A percentile compares a stretch with the other conserved stretches of the same genome.
phyloP scores from a whole-genome alignment of 1,139 yeast species.

The Candida freyschussii region DNA sequence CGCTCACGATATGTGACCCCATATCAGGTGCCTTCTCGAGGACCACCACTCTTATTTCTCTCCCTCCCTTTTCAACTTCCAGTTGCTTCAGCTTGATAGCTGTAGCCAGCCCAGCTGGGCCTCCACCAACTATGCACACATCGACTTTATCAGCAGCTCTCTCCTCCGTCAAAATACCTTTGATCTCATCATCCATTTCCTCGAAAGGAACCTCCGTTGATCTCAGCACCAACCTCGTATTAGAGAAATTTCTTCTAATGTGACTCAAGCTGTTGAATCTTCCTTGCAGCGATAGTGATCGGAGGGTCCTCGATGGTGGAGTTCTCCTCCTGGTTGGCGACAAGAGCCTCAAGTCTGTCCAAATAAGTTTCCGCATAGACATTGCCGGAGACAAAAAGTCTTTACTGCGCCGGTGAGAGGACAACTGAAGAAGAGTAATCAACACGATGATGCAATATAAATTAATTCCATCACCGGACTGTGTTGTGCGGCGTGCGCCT shows the following conservation, averaged over 20 bases:
- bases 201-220: slow-evolving; percentile 30
- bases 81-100: slow-evolving; percentile 86
- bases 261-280: too few relatives aligned
- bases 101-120: slow-evolving; percentile 95
- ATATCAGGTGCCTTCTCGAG: slow-evolving; percentile 90
- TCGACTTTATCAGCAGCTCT: slow-evolving; percentile 84
- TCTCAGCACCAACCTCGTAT: slow-evolving; percentile 1
- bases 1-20: slow-evolving; percentile 88
- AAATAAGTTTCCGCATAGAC: too few relatives aligned
- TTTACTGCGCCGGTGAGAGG: too few relatives aligned
- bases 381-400: too few relatives aligned
- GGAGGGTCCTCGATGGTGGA: too few relatives aligned
- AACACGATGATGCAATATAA: too few relatives aligned
- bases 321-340: too few relatives aligned
- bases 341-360: too few relatives aligned
- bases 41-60: slow-evolving; percentile 74
- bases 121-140: slow-evolving; percentile 95
- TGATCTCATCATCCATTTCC: slow-evolving; percentile 41
- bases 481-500: too few relatives aligned
- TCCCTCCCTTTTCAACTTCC: slow-evolving; percentile 58
- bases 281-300: too few relatives aligned
- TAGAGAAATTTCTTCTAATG: slow-evolving; percentile 6
- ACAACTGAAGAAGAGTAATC: too few relatives aligned
- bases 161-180: slow-evolving; percentile 47
- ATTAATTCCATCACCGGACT: too few relatives aligned